Evolutionary conservation across 1,139 yeast species (phyloP), one percentile per base, ranked within the genome.

Genomic region (Geotrichum histeridarum): DNA sequence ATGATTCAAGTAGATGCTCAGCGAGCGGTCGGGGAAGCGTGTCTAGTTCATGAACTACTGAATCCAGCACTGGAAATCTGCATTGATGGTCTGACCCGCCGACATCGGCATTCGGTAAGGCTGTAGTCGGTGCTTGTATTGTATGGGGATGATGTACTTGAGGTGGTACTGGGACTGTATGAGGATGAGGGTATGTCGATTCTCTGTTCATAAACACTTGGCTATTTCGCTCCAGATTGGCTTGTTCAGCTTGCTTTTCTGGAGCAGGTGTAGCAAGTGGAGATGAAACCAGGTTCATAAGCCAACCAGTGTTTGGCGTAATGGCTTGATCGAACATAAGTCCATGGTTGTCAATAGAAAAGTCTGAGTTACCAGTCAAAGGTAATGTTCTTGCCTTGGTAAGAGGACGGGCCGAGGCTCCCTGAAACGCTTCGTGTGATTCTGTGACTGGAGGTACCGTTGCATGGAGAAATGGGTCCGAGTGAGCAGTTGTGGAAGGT

Each of bases 11-110:
- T 14, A 55, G 51, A 42, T 50, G 54, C 35, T 53, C 48, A 5
- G 48, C 42, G 14, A 54, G 36, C n/a, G 56, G 39, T 43, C 50
- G 33, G 14, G 51, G 55, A 15, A 50, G 36, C 5, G 53, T 36
- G 6, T 38, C 47, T 12, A 50, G 32, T n/a, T 60, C 43, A 8
- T 48, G 51, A 14, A 32, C 47, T 15, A 73, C 60, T 1, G 67
- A 62, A 4, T 59, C 56, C 14, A 63, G 58, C 1, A 71, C 61
- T 1, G 73, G 73, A 51, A 66, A 72, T 50, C 58, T 32, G 37
- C 27, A 27, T 8, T 15, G 37, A 8, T 36, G 27, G 4, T 22
- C 27, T 5, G 27, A 22, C 3, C 27, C 27, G 4, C 36, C 12
- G 33, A 22, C 27, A 22, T 22, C 27, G 27, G 27, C 27, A 22